phyloP scores from a whole-genome alignment of 257 asterid genomes.

The Ajuga chamaepitys region DNA sequence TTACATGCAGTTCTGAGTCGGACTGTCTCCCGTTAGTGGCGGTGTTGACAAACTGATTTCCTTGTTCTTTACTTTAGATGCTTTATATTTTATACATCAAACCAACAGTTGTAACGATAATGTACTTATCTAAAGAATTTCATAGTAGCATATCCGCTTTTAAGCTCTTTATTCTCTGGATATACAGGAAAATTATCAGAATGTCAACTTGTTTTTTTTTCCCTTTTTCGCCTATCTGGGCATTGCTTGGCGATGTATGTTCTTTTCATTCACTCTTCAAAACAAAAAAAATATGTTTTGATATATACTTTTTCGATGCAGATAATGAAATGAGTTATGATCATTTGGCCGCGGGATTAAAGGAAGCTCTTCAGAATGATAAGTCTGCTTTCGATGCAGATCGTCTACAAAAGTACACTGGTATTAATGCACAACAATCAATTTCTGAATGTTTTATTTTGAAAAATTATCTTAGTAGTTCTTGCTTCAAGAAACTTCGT shows the following conservation, averaged over 20 bases:
- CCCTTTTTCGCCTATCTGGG: background rate
- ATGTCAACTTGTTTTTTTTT: background rate
- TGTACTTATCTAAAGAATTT: too few species aligned
- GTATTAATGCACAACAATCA: slow-evolving; percentile 21
- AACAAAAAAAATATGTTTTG: background rate
- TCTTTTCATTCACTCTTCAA: background rate
- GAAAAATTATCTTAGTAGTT: background rate
- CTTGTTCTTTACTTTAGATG: background rate
- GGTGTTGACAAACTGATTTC: too few species aligned
- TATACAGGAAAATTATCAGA: background rate
- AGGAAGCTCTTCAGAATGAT: slow-evolving; percentile 72
- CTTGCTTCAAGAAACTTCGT: background rate
- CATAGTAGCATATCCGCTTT: background rate
- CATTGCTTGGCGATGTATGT: background rate
- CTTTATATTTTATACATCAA: too few species aligned
- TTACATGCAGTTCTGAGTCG: background rate
- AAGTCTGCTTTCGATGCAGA: slow-evolving; percentile 86
- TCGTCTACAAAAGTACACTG: slow-evolving; percentile 84
- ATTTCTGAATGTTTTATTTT: background rate
- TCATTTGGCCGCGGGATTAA: slow-evolving; percentile 80
- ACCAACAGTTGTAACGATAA: too few species aligned
- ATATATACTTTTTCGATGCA: slow-evolving; percentile 11
- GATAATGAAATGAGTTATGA: slow-evolving; percentile 83
- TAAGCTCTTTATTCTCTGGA: background rate
- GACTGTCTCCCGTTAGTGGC: background rate